Evolutionary conservation across 257 asterid genomes (phyloP), one percentile per base, ranked within the genome.

Genomic region (Solanum okadae): DNA sequence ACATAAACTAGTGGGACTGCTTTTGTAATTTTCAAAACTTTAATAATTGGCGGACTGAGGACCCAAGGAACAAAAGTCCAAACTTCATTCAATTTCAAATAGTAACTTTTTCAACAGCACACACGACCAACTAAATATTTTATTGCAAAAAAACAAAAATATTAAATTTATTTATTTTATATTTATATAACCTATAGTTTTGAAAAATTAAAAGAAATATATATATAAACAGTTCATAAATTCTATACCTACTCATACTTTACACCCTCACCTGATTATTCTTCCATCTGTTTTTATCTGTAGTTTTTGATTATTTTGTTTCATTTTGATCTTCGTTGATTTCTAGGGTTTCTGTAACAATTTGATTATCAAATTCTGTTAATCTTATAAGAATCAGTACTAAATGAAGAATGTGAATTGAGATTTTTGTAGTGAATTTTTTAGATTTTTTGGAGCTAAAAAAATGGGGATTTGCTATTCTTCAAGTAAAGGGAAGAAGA

Each of bases 401-500:
- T 6, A 56, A 56, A 18, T 18, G 65, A 56, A 46, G 77, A 13
- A 33, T 33, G 31, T 35, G 16, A 22, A 10, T 11, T 75, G 16
- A 75, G 18, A 35, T 75, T 75, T 56, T 75, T 75, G 18, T 22
- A 20, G 31, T 75, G 40, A 75, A 9, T 63, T 63, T 34, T 73
- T 34, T 1, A 73, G 46, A 12, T 13, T 44, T 44, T 76, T 75
- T 22, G 83, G 33, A 23, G 34, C 34, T 18, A 46, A 31, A 85
- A 56, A 77, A 88, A 97, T 97, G 99, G 99, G 99, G 91, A 96
- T 96, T 90, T 97, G 99, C 87, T 91, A 93, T 92, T 97, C 99
- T n/a, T 90, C 94, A 34, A 38, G 23, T 4, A 84, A 87, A 31
- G 92, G 91, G 71, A 93, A 88, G 94, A 85, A 89, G 65, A 93